These are phyloP conservation scores for Phialemoniopsis sp. DNA, from an alignment of 2,329 filamentous ascomycete species.

Conservation along the genomic window DNA sequence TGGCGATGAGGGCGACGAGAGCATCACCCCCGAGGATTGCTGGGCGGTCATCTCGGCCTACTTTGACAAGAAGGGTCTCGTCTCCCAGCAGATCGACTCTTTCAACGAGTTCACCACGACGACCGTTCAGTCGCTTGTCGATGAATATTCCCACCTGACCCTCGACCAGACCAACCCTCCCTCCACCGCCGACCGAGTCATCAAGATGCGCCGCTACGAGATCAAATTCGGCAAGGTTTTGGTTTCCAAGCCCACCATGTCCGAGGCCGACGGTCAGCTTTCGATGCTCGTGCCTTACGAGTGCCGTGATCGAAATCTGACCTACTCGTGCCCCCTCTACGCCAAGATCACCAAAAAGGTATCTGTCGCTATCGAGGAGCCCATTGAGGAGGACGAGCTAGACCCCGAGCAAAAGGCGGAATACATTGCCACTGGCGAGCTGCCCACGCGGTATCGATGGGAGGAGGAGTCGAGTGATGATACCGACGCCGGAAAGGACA, in stretches of 20 bases:
- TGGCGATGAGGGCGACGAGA: conserved; percentile 63
- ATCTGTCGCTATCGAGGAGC: conserved; percentile 74
- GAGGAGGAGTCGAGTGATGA: conserved; percentile 55
- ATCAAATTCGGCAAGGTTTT: conserved; percentile 90
- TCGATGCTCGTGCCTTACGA: conserved; percentile 88
- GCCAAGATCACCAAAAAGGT: conserved; percentile 84
- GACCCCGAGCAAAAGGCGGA: conserved; percentile 60
- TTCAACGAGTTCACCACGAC: conserved; percentile 96
- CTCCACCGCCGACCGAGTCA: conserved; percentile 68
- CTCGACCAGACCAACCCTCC: conserved; percentile 88
- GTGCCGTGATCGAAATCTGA: conserved; percentile 90
- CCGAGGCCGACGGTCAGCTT: conserved; percentile 86
- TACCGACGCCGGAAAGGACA: conserved; percentile 46
- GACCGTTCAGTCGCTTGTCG: conserved; percentile 91
- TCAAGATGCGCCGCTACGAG: conserved; percentile 87
- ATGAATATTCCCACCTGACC: conserved; percentile 87
- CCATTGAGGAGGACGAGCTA: conserved; percentile 61
- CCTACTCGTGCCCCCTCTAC: conserved; percentile 89
- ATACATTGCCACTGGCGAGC: conserved; percentile 48
- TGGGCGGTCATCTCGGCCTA: conserved; percentile 97
- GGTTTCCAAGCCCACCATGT: conserved; percentile 85
- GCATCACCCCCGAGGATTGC: conserved; percentile 94
- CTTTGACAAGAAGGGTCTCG: conserved; percentile 92
- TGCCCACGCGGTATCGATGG: conserved; percentile 55
- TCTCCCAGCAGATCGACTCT: conserved; percentile 96